Percentiles rank a stretch among this genome's conserved stretches.
Conservation (phyloP, 805 yeast species). For the Candida piceae region DNA sequence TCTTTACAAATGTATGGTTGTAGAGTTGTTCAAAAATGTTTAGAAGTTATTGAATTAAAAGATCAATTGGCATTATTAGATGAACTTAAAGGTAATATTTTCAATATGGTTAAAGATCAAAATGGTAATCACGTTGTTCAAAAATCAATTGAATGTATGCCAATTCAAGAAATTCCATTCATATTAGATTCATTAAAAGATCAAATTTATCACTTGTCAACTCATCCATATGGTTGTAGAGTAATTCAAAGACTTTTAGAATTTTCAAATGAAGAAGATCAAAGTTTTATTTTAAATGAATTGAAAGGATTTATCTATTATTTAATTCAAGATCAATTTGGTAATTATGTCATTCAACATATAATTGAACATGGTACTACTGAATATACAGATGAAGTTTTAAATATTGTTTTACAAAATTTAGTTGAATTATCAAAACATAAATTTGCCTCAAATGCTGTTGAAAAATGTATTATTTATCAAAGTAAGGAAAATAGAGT, state of each 20-base stretch:
- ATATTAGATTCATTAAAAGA: slow-evolving; percentile 65
- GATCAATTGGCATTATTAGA: slow-evolving; percentile 64
- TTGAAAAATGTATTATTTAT: slow-evolving; percentile 82
- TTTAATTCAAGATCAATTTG: slow-evolving; percentile 92
- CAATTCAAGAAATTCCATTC: slow-evolving; percentile 63
- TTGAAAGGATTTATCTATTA: slow-evolving; percentile 66
- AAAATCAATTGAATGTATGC: slow-evolving; percentile 84
- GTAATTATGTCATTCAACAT: slow-evolving; percentile 96
- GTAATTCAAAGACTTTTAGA: slow-evolving; percentile 92
- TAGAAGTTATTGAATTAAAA: slow-evolving; percentile 61
- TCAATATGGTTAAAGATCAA: slow-evolving; percentile 83
- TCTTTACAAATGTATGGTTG: slow-evolving; percentile 97
- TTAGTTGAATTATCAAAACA: slow-evolving; percentile 81
- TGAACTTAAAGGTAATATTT: slow-evolving; percentile 58
- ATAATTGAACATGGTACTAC: slow-evolving; percentile 78
- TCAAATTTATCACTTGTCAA: slow-evolving; percentile 77
- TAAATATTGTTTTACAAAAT: slow-evolving; percentile 59
- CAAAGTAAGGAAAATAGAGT: slow-evolving; percentile 62
- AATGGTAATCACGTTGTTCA: slow-evolving; percentile 98
- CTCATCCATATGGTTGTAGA: slow-evolving; percentile 97
- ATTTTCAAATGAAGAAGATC: slow-evolving; percentile 62
- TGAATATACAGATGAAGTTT: slow-evolving; percentile 52
- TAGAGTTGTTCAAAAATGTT: slow-evolving; percentile 91
- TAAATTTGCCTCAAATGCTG: slow-evolving; percentile 96
- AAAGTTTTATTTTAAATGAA: slow-evolving; percentile 61